phyloP scores from a whole-genome alignment of 164 flowering plant genomes.

The Nymphaea colorata region DNA sequence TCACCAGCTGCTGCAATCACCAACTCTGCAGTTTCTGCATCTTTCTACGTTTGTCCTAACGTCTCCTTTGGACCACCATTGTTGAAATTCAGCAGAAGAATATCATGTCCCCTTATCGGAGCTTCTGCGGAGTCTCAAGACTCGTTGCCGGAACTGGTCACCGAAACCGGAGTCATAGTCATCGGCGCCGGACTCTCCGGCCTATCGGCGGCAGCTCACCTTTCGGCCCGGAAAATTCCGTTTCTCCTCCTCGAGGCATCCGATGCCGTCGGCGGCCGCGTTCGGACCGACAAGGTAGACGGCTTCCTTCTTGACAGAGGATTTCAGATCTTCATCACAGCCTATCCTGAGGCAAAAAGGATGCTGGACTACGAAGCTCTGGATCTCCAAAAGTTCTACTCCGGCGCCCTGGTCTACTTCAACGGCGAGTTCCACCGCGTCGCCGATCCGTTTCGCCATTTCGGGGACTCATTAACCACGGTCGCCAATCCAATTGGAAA shows the following conservation, averaged over 20 bases:
- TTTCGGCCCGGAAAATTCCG: constrained; percentile 45
- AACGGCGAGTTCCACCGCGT: constrained; percentile 64
- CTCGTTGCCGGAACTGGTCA: not conserved
- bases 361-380: constrained; percentile 38
- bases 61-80: not conserved
- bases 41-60: not conserved
- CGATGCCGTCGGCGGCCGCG: constrained; percentile 87
- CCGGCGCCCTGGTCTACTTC: constrained; percentile 68
- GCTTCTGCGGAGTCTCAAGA: not conserved
- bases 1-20: not conserved
- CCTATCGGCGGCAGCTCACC: constrained; percentile 74
- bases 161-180: constrained; percentile 37
- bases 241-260: constrained; percentile 79
- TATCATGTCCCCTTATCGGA: not conserved
- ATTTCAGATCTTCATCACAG: constrained; percentile 93
- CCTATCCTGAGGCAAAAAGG: constrained; percentile 68
- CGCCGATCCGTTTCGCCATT: constrained; percentile 74
- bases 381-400: constrained; percentile 60
- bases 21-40: not conserved
- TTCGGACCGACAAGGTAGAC: constrained; percentile 63
- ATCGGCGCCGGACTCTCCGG: constrained; percentile 95
- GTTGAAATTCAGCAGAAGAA: not conserved
- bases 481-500: constrained; percentile 73
- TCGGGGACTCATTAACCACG: constrained; percentile 41
- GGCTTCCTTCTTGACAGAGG: constrained; percentile 90